Conservation (phyloP, 805 yeast species). For the Candida palmyrensis region DNA sequence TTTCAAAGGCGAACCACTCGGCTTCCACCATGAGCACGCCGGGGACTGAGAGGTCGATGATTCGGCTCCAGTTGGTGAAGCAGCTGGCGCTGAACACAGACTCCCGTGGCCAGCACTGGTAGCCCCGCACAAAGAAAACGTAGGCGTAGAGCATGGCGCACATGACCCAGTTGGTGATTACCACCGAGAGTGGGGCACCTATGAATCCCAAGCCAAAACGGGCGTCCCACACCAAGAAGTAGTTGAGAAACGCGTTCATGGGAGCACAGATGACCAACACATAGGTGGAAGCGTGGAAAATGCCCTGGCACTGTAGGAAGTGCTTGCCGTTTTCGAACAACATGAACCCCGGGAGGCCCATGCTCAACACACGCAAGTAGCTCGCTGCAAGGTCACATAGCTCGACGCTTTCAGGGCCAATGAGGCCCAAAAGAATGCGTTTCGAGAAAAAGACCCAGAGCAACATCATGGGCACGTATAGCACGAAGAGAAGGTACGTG, state of each 20-base stretch:
- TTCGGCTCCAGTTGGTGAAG: constrained; percentile 55
- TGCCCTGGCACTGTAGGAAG: constrained; percentile 71
- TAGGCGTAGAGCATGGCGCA: constrained; percentile 48
- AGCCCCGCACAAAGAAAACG: constrained; percentile 40
- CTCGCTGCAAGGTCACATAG: constrained; percentile 45
- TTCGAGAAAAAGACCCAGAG: constrained; percentile 60
- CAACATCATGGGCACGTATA: constrained; percentile 49
- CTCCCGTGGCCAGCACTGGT: constrained; percentile 38
- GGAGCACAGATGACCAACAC: constrained; percentile 71
- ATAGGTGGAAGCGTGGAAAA: constrained; percentile 76
- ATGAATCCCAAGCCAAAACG: constrained; percentile 55
- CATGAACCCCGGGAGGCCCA: constrained; percentile 73
- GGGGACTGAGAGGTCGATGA: constrained; percentile 63
- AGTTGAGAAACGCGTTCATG: constrained; percentile 62
- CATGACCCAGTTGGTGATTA: constrained; percentile 68
- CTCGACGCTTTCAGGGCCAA: constrained; percentile 17
- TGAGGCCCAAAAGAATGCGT: constrained; percentile 33
- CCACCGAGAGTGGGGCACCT: constrained; percentile 77
- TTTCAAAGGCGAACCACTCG: constrained; percentile 76
- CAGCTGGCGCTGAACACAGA: constrained; percentile 17
- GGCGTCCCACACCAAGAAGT: constrained; percentile 61
- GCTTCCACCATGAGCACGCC: constrained; percentile 75
- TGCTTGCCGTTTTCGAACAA: constrained; percentile 70
- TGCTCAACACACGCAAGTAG: constrained; percentile 50
- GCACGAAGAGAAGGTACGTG: constrained; percentile 46